Evolutionary conservation across 176 grass and related monocot genomes (phyloP), one percentile per base, ranked within the genome.

Genomic region (Bothriochloa decipiens): DNA sequence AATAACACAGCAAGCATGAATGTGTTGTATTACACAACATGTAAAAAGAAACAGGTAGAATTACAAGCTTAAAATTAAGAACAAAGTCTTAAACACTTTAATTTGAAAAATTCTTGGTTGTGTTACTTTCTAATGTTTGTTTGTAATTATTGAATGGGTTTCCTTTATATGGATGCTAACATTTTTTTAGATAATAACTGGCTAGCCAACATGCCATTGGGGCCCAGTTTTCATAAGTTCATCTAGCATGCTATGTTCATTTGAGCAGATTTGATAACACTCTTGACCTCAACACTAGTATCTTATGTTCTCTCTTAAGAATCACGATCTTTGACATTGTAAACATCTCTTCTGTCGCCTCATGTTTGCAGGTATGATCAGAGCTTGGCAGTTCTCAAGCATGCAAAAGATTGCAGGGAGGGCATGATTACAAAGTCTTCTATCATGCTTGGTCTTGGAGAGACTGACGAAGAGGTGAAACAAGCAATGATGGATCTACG

Each of bases 401-500:
- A 94, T 82, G 95, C 86, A 57, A 97, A 94, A 83, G 18, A 62
- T 74, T 85, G 81, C 90, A 94, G 94, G 63, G 70, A 94, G 60
- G 88, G 92, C 11, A 94, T 94, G 95, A 36, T 97, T 67, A 94
- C 95, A 0, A 97, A 97, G 83, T 97, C 95, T 57, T 97, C 92
- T 46, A 92, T 97, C 73, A 97, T 97, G 92, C 95, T 97, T 42
- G 92, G 95, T 77, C 95, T 97, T 68, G 90, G 95, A 78, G 95
- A 94, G 72, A 89, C 87, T 61, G 92, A 93, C 25, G 76, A 94
- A 69, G 95, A 97, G 61, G 89, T 97, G 68, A 91, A 89, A 80
- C 83, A 94, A 75, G 65, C 86, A 39, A 97, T 97, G 95, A 65
- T 70, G 75, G 92, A 94, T 84, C 88, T 97, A 42, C 91, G 95